phyloP scores from a whole-genome alignment of 2,329 filamentous ascomycete genomes.

The Hymenoscyphus fructigenus region DNA sequence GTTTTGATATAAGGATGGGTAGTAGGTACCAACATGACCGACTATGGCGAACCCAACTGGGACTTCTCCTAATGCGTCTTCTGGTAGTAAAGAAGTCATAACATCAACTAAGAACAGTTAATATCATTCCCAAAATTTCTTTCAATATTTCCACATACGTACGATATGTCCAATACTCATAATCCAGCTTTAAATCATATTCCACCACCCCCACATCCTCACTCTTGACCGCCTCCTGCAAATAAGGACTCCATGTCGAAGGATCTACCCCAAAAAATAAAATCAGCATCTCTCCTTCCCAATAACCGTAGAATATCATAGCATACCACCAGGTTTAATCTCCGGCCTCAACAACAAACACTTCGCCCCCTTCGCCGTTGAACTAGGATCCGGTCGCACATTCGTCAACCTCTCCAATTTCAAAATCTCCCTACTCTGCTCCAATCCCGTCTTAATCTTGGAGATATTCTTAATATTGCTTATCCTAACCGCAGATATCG shows the following conservation, averaged over 20 bases:
- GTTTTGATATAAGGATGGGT: conserved; percentile 2
- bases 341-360: conserved; percentile 59
- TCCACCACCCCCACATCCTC: conserved; percentile 71
- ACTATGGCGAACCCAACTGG: conserved; percentile 85
- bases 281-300: not conserved
- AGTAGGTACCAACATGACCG: conserved; percentile 72
- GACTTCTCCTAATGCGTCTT: conserved; percentile 75
- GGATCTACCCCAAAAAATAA: conserved; percentile 48
- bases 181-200: conserved; percentile 74
- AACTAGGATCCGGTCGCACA: conserved; percentile 63
- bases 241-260: conserved; percentile 71
- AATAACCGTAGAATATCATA: not conserved
- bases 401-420: conserved; percentile 60
- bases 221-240: conserved; percentile 66
- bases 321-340: conserved; percentile 51
- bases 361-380: conserved; percentile 55
- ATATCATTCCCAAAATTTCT: not conserved
- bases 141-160: conserved; percentile 35
- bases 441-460: conserved; percentile 65
- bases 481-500: conserved; percentile 75
- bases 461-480: conserved; percentile 74
- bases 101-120: conserved; percentile 56
- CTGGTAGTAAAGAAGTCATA: conserved; percentile 76
- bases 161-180: conserved; percentile 85
- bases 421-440: conserved; percentile 65